These are phyloP conservation scores for Gracilaria gracilis DNA, from an alignment of 23 red algal genomes.

Conservation along the genomic window DNA sequence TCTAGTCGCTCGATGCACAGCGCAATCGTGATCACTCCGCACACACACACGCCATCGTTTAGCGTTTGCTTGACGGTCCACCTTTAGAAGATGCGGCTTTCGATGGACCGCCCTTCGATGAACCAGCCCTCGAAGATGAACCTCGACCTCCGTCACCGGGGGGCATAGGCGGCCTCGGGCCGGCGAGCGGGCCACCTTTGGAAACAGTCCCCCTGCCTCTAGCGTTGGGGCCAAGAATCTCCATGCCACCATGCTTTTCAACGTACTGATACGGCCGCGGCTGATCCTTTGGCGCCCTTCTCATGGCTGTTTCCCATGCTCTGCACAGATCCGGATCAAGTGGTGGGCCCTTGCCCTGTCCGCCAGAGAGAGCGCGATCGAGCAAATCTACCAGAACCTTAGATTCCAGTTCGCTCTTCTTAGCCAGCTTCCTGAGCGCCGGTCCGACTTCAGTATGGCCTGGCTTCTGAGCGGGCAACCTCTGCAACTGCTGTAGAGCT, in stretches of 20 bases:
- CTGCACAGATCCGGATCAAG: slow-evolving; percentile 40
- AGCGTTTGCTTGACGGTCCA: slow-evolving; percentile 1
- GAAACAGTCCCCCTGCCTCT: slow-evolving; percentile 8
- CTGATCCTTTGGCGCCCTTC: slow-evolving; percentile 40
- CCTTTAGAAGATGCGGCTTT: not conserved
- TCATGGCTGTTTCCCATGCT: slow-evolving; percentile 14
- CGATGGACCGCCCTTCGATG: not conserved
- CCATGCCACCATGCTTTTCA: slow-evolving; percentile 30
- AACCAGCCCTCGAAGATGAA: not conserved
- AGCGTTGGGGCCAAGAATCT: slow-evolving; percentile 13
- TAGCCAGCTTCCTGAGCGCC: slow-evolving; percentile 30
- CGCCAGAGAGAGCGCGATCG: slow-evolving; percentile 48
- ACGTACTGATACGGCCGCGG: slow-evolving; percentile 36
- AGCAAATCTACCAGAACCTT: slow-evolving; percentile 50
- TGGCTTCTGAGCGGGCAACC: not conserved
- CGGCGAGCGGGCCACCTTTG: slow-evolving; percentile 3
- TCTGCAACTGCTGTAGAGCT: not conserved
- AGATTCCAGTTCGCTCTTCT: slow-evolving; percentile 28
- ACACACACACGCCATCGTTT: not conserved
- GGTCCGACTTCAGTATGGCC: slow-evolving; percentile 32
- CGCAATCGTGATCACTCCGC: too few relatives aligned
- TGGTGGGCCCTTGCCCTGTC: slow-evolving; percentile 32
- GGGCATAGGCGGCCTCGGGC: not conserved
- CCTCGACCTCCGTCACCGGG: not conserved
- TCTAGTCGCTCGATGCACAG: too few relatives aligned